Percentiles rank a stretch among this genome's conserved stretches.
These are phyloP conservation scores for Cinnamomum micranthum DNA, from an alignment of 164 flowering plant genomes.

Conservation along the genomic window DNA sequence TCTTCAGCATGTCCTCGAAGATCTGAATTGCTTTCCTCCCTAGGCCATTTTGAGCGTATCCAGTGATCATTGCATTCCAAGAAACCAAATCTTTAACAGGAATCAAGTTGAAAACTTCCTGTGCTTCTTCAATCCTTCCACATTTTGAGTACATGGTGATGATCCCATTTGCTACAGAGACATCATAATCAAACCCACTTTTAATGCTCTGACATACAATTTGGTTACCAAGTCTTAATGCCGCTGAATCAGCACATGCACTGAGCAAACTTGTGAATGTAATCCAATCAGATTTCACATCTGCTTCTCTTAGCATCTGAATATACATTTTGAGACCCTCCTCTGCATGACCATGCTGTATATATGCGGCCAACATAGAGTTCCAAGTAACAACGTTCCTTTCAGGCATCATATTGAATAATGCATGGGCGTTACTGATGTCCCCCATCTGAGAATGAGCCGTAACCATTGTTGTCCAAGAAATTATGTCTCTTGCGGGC, in stretches of 20 bases:
- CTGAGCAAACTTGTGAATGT: conserved; percentile 33
- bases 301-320: conserved; percentile 27
- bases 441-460: conserved; percentile 34
- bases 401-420: conserved; percentile 38
- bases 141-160: conserved; percentile 47
- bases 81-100: conserved; percentile 34
- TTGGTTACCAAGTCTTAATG: conserved; percentile 38
- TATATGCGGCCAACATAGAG: conserved; percentile 42
- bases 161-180: conserved; percentile 38
- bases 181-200: conserved; percentile 26
- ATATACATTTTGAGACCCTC: conserved; percentile 36
- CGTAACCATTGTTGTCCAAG: conserved; percentile 38
- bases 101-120: conserved; percentile 29
- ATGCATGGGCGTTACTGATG: conserved; percentile 26
- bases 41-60: conserved; percentile 46
- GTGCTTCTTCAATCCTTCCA: conserved; percentile 38
- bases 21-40: conserved; percentile 34
- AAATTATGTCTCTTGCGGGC: conserved; percentile 36
- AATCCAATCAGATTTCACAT: conserved; percentile 36
- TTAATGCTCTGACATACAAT: conserved; percentile 35
- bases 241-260: conserved; percentile 40
- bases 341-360: conserved; percentile 37
- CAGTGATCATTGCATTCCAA: conserved; percentile 56
- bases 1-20: conserved; percentile 35
- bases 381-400: conserved; percentile 46